Percentiles rank a stretch among this genome's conserved stretches.
Evolutionary conservation across 192 early-diverging fungal genomes (phyloP).

Genomic region (Linnemannia exigua): DNA sequence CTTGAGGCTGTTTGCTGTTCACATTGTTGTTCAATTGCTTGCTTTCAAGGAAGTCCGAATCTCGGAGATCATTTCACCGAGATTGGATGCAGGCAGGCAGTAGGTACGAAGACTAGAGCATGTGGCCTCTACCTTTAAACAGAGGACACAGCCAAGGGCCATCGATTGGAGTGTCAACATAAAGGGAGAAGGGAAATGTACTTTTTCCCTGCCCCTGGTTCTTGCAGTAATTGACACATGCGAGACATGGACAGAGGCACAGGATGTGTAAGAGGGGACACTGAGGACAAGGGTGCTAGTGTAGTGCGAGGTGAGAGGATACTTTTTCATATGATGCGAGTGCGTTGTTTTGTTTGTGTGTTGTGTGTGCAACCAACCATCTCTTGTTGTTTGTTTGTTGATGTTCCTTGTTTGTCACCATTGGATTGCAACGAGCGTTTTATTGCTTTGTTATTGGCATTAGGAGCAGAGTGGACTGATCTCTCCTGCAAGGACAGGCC

Average conservation of each 20-base stretch:
- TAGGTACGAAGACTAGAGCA: neutral
- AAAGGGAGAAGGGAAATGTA: neutral
- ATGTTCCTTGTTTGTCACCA: neutral
- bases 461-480: neutral
- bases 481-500: neutral
- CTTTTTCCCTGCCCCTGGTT: slow-evolving; percentile 1
- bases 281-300: neutral
- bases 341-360: neutral
- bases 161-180: neutral
- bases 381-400: neutral
- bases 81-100: neutral
- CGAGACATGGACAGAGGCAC: neutral
- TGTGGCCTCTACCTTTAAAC: no score
- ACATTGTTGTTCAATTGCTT: neutral
- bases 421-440: neutral
- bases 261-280: no score
- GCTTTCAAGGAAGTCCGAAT: neutral
- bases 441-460: neutral
- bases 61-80: slow-evolving; percentile 2
- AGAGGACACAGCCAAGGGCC: neutral
- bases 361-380: neutral
- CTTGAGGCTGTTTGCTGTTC: neutral
- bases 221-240: neutral
- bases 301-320: neutral
- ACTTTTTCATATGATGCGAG: neutral